Conservation (phyloP, 1,284 basidiomycete species). For the Lignosus rhinocerotis region DNA sequence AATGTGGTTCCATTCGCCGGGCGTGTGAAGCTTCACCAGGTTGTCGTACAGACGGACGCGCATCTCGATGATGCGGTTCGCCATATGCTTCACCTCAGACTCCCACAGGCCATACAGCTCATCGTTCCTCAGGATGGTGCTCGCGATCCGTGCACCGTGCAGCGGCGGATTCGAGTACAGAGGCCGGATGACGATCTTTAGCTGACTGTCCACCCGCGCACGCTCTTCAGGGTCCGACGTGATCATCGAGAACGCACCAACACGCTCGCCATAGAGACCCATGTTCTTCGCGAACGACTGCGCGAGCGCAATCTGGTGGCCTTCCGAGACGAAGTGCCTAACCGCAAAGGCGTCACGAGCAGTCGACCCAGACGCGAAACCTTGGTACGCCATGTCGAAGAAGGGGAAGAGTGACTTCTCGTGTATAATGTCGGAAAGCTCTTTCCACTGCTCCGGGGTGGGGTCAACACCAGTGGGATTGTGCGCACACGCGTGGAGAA, state of each 20-base stretch:
- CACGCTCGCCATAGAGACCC: conserved; percentile 97
- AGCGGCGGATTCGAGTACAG: conserved; percentile 99
- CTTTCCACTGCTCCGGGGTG: conserved; percentile 90
- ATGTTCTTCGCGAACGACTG: conserved; percentile 99
- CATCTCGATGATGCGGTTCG: conserved; percentile 96
- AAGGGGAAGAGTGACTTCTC: conserved; percentile 90
- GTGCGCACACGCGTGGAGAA: conserved; percentile 93
- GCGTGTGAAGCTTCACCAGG: conserved; percentile 84
- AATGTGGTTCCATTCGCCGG: conserved; percentile 95
- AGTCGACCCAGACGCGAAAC: conserved; percentile 90
- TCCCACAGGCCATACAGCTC: conserved; percentile 89
- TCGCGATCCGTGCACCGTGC: conserved; percentile 92
- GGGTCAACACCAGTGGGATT: conserved; percentile 99
- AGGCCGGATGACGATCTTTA: conserved; percentile 96
- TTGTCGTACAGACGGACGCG: conserved; percentile 81
- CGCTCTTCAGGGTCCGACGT: conserved; percentile 78
- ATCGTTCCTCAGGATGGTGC: conserved; percentile 77
- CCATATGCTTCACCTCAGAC: conserved; percentile 92
- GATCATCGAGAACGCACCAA: conserved; percentile 91
- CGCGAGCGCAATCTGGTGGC: conserved; percentile 83
- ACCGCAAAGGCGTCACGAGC: conserved; percentile 92
- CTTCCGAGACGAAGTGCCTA: conserved; percentile 89
- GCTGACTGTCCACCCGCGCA: conserved; percentile 87
- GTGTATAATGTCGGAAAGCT: conserved; percentile 87
- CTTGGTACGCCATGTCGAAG: conserved; percentile 98